phyloP scores from a whole-genome alignment of 164 flowering plant species.

The Vitis labrusca region DNA sequence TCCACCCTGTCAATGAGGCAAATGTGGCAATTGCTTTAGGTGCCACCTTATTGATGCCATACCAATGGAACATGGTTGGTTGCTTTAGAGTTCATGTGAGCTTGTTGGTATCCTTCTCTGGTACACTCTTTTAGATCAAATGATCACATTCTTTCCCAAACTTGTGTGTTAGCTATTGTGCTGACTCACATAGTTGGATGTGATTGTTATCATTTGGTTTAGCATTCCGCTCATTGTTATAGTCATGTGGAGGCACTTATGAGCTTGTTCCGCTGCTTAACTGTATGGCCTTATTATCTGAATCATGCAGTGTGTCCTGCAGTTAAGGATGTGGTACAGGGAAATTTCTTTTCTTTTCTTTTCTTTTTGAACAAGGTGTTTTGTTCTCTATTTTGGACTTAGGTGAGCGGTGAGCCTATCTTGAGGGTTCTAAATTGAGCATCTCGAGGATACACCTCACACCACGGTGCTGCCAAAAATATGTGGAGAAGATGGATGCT shows the following conservation, averaged over 20 bases:
- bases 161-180: constrained; percentile 9
- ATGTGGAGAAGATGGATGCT: constrained; percentile 10
- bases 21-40: neutral
- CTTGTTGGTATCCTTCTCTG: neutral
- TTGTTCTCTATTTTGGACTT: constrained; percentile 14
- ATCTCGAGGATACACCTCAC: constrained; percentile 13
- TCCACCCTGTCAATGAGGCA: neutral
- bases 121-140: constrained; percentile 8
- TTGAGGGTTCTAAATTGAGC: constrained; percentile 12
- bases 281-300: constrained; percentile 4
- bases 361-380: constrained; percentile 4
- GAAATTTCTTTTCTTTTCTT: neutral
- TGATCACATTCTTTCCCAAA: constrained; percentile 7
- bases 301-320: constrained; percentile 2
- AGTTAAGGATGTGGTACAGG: neutral
- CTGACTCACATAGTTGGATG: constrained; percentile 9
- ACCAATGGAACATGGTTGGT: neutral
- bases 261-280: constrained; percentile 5
- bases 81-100: constrained; percentile 8
- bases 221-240: neutral
- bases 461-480: constrained; percentile 6
- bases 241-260: neutral
- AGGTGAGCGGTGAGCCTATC: constrained; percentile 16
- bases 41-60: neutral
- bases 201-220: constrained; percentile 14